Evolutionary conservation across 495 filamentous ascomycete genomes (phyloP).

Genomic region (Xylaria intraflava): DNA sequence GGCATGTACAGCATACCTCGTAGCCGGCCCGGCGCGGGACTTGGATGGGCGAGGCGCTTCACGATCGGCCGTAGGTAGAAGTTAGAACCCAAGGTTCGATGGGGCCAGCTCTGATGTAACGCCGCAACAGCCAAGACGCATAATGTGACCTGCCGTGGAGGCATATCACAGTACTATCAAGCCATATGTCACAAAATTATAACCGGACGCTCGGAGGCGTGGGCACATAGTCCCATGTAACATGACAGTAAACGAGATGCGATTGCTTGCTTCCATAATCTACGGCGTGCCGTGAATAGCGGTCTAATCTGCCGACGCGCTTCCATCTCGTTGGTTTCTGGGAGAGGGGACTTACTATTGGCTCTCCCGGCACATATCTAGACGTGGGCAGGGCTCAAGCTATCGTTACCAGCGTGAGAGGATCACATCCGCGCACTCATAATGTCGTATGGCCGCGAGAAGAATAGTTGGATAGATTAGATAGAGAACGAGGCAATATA

Average conservation of each 20-base stretch:
- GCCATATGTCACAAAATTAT: neutral
- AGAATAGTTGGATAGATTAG: too few species aligned
- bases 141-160: too few species aligned
- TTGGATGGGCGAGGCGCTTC: neutral
- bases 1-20: neutral
- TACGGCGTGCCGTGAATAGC: neutral
- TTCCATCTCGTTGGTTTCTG: neutral
- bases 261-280: neutral
- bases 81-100: slow-evolving; percentile 1
- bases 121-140: too few species aligned
- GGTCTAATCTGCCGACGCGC: neutral
- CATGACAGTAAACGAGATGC: neutral
- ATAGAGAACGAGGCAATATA: too few species aligned
- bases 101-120: too few species aligned
- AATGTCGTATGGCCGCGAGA: too few species aligned
- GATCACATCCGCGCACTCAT: too few species aligned
- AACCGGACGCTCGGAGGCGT: slow-evolving; percentile 1
- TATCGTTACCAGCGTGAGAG: too few species aligned
- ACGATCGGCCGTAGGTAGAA: slow-evolving; percentile 3
- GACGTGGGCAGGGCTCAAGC: too few species aligned
- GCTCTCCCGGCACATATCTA: neutral
- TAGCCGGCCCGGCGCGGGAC: neutral
- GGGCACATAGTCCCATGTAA: slow-evolving; percentile 1
- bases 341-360: neutral
- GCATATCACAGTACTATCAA: neutral